A percentile compares a stretch with the other conserved stretches of the same genome.
Evolutionary conservation across 768 basidiomycete species (phyloP).

Genomic region (Hygrocybe coccinea): DNA sequence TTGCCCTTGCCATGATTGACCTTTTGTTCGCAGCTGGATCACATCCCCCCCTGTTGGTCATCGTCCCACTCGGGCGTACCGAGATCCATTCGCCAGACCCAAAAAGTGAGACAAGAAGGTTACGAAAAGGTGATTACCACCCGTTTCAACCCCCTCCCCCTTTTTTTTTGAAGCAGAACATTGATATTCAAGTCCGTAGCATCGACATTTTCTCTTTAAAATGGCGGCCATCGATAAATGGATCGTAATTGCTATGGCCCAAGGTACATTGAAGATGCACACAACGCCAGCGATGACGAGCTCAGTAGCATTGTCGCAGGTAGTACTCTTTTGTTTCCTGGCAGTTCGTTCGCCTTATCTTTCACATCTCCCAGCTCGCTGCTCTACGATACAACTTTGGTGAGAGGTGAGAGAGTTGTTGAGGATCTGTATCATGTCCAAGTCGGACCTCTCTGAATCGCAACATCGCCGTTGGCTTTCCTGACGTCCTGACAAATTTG

Average conservation of each 20-base stretch:
- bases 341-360: neutral
- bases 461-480: constrained; percentile 30
- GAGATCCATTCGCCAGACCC: constrained; percentile 7
- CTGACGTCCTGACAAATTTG: constrained; percentile 45
- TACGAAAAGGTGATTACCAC: constrained; percentile 12
- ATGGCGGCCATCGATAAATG: constrained; percentile 23
- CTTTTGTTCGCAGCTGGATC: constrained; percentile 6
- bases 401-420: constrained; percentile 21
- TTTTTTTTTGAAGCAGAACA: neutral
- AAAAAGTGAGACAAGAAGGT: constrained; percentile 17
- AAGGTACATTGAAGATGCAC: constrained; percentile 28
- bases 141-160: neutral
- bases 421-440: constrained; percentile 35
- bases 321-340: constrained; percentile 4
- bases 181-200: neutral
- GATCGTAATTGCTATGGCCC: constrained; percentile 27
- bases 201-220: constrained; percentile 20
- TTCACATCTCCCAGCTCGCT: constrained; percentile 18
- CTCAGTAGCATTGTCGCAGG: constrained; percentile 28
- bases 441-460: constrained; percentile 33
- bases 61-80: constrained; percentile 17
- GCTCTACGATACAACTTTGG: constrained; percentile 35
- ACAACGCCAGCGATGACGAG: constrained; percentile 29
- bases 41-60: constrained; percentile 17
- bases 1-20: neutral